Evolutionary conservation across 1,284 basidiomycete genomes (phyloP), one percentile per base, ranked within the genome.

Genomic region (Boletus semigastroideus): DNA sequence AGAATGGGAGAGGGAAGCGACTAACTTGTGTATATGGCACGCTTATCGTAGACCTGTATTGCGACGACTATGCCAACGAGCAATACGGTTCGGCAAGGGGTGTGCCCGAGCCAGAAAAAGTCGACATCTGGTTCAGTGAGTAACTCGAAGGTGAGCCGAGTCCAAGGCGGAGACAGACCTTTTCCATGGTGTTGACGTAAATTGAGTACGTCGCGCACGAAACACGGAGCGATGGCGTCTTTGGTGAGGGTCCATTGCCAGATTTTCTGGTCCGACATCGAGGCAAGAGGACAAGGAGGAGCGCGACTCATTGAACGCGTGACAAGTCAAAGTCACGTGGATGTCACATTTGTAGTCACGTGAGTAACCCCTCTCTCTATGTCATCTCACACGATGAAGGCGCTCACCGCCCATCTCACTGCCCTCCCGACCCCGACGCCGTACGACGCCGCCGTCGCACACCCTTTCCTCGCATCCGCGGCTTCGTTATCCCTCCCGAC

Each of bases 101-200:
- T 74, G n/a, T 81, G 70, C 11, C 84, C 84, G 11, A 90, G 69
- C 85, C 85, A 85, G 65, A 78, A 89, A 59, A 84, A 86, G 52
- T 85, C 83, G 38, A 61, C 54, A 11, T 67, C 78, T 79, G 54
- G 13, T 20, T 17, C 11, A 1, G 39, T 51, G 17, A 39, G 44
- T 37, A 19, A n/a, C n/a, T n/a, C n/a, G n/a, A n/a, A n/a, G 20
- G 13, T 28, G 40, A 34, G 14, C 6, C 36, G 28, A 16, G 25
- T n/a, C 34, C 7, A 10, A 7, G 8, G 14, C 16, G 33, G 25
- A 3, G 14, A 51, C 61, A 13, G 53, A 76, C 78, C 76, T 71
- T 68, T 72, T 12, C 54, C 52, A 12, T 62, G 62, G 41, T 74
- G 72, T 33, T 74, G 72, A 51, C 66, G 71, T 83, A 89, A 80